phyloP scores from a whole-genome alignment of 73 alveolate genomes.

The Breviolum minutum region DNA sequence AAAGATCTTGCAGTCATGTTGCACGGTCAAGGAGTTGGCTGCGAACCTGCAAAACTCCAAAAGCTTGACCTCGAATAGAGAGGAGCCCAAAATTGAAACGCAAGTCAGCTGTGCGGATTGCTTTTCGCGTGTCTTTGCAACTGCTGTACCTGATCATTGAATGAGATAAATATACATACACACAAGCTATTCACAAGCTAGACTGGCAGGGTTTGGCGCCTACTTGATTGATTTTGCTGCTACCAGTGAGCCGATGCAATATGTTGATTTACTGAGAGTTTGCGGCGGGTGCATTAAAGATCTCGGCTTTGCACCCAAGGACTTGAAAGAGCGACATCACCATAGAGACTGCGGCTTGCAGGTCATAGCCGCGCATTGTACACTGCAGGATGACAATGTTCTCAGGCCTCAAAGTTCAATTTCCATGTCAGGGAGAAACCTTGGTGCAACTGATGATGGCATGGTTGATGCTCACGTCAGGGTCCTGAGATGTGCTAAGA shows the following conservation, averaged over 20 bases:
- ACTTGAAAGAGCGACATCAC: constrained; percentile 20
- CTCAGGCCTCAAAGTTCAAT: too few relatives aligned
- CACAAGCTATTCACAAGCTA: too few relatives aligned
- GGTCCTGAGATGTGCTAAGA: not conserved
- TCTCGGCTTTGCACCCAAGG: not conserved
- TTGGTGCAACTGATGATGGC: constrained; percentile 85
- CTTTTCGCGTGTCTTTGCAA: too few relatives aligned
- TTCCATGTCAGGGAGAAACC: constrained; percentile 42
- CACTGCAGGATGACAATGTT: too few relatives aligned
- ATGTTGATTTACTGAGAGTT: too few relatives aligned
- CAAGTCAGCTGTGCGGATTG: too few relatives aligned
- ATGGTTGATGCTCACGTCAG: constrained; percentile 72
- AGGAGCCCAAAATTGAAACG: not conserved
- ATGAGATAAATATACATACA: too few relatives aligned
- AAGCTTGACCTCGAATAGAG: not conserved
- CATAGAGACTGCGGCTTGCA: constrained; percentile 31
- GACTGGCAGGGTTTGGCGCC: too few relatives aligned
- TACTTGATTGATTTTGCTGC: too few relatives aligned
- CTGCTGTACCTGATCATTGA: too few relatives aligned
- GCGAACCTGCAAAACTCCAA: constrained; percentile 14
- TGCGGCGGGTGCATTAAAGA: not conserved
- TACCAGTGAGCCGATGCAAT: too few relatives aligned
- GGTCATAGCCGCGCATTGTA: not conserved
- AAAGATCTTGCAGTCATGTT: too few relatives aligned
- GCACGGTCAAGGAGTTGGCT: not conserved